Conservation (phyloP, 1,284 basidiomycete species). For the Ceraceosorus guamensis region DNA sequence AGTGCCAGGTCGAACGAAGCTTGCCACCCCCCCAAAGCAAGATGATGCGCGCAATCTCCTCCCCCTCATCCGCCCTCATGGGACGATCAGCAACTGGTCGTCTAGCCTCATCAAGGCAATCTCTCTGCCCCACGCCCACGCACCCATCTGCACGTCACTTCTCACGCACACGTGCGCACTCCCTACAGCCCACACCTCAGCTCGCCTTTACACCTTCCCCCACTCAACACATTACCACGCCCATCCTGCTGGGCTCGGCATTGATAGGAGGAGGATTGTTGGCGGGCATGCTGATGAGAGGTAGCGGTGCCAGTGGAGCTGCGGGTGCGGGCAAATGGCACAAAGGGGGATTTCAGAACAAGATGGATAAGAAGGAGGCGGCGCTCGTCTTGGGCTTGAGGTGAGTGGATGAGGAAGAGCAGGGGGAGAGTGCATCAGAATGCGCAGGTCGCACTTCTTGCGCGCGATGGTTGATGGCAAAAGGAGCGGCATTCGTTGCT, state of each 20-base stretch:
- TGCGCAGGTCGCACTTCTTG: too few species aligned
- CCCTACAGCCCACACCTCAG: background rate
- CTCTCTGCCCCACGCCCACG: too few species aligned
- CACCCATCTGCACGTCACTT: too few species aligned
- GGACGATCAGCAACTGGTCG: too few species aligned
- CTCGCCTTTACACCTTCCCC: slow-evolving; percentile 1
- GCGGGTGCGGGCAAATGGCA: slow-evolving; percentile 64
- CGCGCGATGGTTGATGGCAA: too few species aligned
- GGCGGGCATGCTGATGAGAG: slow-evolving; percentile 26
- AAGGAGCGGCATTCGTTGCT: too few species aligned
- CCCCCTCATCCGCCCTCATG: too few species aligned
- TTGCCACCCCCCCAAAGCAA: too few species aligned
- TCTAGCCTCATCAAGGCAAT: too few species aligned
- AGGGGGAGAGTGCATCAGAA: background rate
- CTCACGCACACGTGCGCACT: too few species aligned
- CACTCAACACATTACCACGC: slow-evolving; percentile 2
- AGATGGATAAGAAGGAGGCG: slow-evolving; percentile 94
- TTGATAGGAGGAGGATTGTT: slow-evolving; percentile 22
- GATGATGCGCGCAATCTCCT: too few species aligned
- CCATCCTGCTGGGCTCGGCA: slow-evolving; percentile 9
- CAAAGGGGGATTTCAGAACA: slow-evolving; percentile 86
- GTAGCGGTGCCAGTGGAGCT: slow-evolving; percentile 44
- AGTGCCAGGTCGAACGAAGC: too few species aligned
- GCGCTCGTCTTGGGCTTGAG: slow-evolving; percentile 76
- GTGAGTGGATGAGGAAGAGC: slow-evolving; percentile 9